Percentiles rank a stretch among this genome's conserved stretches.
Evolutionary conservation across 306 rosid genomes (phyloP).

Genomic region (Trifolium dubium): DNA sequence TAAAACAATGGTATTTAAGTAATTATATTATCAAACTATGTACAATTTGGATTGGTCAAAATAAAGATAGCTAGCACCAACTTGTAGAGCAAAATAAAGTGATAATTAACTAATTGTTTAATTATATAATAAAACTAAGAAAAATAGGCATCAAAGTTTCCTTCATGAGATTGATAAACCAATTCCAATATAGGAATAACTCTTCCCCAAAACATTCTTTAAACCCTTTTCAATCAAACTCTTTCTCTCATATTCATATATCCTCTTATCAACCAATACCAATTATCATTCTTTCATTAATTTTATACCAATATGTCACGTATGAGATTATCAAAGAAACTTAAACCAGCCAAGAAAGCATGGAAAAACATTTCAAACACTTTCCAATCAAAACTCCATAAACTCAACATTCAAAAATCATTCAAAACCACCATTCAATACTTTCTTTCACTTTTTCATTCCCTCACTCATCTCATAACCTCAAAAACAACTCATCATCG

Average conservation of each 20-base stretch:
- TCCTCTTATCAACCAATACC: slow-evolving; percentile 2
- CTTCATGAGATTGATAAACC: slow-evolving; percentile 44
- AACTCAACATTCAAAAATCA: slow-evolving; percentile 51
- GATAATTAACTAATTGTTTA: no score
- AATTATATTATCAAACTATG: slow-evolving; percentile 36
- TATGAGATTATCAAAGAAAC: slow-evolving; percentile 53
- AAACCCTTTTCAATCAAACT: slow-evolving; percentile 20
- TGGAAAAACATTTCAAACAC: slow-evolving; percentile 59
- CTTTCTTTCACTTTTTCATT: slow-evolving; percentile 42
- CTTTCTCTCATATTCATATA: slow-evolving; percentile 12
- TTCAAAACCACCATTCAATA: slow-evolving; percentile 49
- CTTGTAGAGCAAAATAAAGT: slow-evolving; percentile 16
- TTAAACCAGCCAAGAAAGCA: slow-evolving; percentile 58
- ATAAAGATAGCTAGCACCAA: slow-evolving; percentile 15
- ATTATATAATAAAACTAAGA: slow-evolving; percentile 40
- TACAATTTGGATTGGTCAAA: slow-evolving; percentile 9
- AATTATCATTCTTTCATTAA: neutral
- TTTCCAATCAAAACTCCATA: slow-evolving; percentile 49
- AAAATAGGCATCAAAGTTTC: slow-evolving; percentile 42
- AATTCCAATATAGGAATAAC: slow-evolving; percentile 14
- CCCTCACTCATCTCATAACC: slow-evolving; percentile 48
- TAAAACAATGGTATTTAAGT: slow-evolving; percentile 37
- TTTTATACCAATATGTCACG: slow-evolving; percentile 48
- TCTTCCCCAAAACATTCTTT: slow-evolving; percentile 29
- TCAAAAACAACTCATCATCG: slow-evolving; percentile 44